Base-by-base conservation (phyloP, 768 basidiomycete species). In the Mycena epipterygia region DNA sequence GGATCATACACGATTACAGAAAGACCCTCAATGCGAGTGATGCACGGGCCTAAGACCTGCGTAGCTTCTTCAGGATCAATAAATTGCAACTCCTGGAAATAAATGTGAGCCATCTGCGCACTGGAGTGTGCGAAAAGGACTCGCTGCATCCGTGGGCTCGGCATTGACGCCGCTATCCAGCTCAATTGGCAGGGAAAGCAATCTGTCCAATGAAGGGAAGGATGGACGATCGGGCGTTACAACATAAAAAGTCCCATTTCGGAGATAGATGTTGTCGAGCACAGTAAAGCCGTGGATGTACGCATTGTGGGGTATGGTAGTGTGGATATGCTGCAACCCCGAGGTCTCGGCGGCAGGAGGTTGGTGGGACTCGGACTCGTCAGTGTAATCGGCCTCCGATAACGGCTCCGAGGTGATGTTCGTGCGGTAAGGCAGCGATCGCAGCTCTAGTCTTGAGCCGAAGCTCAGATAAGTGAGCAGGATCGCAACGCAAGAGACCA, bases 241-340 rank as follows among this genome's bases (percentile, higher is more conserved):
- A 64, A 93, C 83, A 76, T 88, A 90, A 70, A 94, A 86, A 1
- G 91, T 93, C 25, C 92, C 91, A 71, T 92, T 90, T 61, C 88
- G 84, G 78, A 94, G 87, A 80, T 95, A 94, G 6, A 95, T 79
- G 68, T 91, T 87, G 58, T 89, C 89, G 71, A 94, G 89, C 42
- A 94, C 80, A 0, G 92, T 93, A 88, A 93, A 95, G n/a, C 94
- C 93, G 48, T 86, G 84, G 21, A 84, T 84, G 62, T 88, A 86
- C 48, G 85, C 81, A 23, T 23, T 14, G 27, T 23, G 19, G 23
- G 58, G 66, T 23, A 48, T 48, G n/a, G 42, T 42, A 7, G 42
- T 42, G n/a, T 16, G 37, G 8, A 16, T 39, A 39, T 39, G 37
- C 16, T 39, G 37, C 9, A 39, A 39, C 37, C 37, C 37, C 37